phyloP scores from a whole-genome alignment of 2,329 filamentous ascomycete genomes.

The Penicillium sp. region DNA sequence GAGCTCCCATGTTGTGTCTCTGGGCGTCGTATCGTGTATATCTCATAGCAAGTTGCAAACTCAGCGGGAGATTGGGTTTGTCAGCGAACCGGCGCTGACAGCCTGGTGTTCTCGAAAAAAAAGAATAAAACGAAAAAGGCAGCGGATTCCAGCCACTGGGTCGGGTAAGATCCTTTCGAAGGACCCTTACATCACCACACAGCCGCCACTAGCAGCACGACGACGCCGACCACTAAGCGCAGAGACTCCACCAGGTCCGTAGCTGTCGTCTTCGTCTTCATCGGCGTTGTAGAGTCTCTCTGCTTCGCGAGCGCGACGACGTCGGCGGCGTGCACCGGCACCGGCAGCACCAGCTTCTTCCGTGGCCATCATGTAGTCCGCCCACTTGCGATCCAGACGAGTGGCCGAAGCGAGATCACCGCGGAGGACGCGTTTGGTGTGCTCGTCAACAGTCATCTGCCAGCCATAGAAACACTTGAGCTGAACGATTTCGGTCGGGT shows the following conservation, averaged over 20 bases:
- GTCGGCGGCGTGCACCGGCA: constrained; percentile 66
- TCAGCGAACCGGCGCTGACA: constrained; percentile 23
- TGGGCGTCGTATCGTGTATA: not conserved
- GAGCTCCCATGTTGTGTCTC: not conserved
- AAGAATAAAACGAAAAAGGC: not conserved
- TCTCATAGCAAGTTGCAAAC: constrained; percentile 4
- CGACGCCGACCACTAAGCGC: constrained; percentile 56
- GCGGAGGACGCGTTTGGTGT: constrained; percentile 79
- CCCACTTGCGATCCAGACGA: constrained; percentile 87
- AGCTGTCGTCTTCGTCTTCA: constrained; percentile 63
- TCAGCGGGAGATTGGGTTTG: not conserved
- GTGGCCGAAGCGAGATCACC: constrained; percentile 74
- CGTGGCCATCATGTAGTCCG: constrained; percentile 87
- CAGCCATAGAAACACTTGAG: constrained; percentile 95
- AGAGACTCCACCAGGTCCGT: constrained; percentile 36
- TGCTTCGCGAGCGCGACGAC: constrained; percentile 78
- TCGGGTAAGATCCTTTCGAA: not conserved
- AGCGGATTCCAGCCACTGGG: not conserved
- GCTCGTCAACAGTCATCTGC: constrained; percentile 93
- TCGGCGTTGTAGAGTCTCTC: constrained; percentile 79
- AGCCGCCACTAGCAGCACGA: constrained; percentile 65
- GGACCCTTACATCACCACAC: constrained; percentile 63
- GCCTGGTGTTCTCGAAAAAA: constrained; percentile 1
- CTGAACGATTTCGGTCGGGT: constrained; percentile 76
- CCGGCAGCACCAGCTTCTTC: constrained; percentile 72